Percentiles rank a stretch among this genome's conserved stretches.
Conservation (phyloP, 768 basidiomycete genomes). For the Naganishia onofrii region DNA sequence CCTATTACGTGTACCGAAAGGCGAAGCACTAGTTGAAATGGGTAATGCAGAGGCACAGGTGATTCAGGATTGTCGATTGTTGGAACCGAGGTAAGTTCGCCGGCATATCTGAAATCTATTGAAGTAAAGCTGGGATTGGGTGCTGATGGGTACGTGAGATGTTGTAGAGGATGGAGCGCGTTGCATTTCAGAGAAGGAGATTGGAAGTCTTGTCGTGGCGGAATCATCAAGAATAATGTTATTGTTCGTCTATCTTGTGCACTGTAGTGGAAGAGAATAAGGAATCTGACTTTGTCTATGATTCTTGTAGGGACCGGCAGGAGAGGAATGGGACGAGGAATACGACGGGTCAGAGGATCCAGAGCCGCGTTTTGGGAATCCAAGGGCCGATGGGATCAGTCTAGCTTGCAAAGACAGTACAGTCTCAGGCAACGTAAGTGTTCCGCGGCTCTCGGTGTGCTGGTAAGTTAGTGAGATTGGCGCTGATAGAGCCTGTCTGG, state of each 20-base stretch:
- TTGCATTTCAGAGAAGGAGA: conserved; percentile 53
- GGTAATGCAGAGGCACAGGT: conserved; percentile 50
- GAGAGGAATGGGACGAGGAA: conserved; percentile 53
- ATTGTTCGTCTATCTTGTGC: conserved; percentile 40
- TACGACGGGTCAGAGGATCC: conserved; percentile 48
- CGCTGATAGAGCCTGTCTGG: not conserved
- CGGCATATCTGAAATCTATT: no score
- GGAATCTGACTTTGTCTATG: not conserved
- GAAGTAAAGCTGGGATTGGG: no score
- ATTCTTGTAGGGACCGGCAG: conserved; percentile 47
- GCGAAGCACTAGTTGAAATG: conserved; percentile 49
- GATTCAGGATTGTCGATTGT: conserved; percentile 49
- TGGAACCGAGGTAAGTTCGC: conserved; percentile 49
- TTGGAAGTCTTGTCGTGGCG: conserved; percentile 48
- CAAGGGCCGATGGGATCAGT: conserved; percentile 52
- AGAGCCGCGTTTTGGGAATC: conserved; percentile 45
- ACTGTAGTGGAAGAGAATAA: not conserved
- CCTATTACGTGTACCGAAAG: conserved; percentile 45
- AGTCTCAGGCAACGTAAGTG: conserved; percentile 51
- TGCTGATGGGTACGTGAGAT: no score
- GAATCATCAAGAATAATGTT: conserved; percentile 45
- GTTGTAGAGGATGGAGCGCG: conserved; percentile 50
- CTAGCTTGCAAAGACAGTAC: conserved; percentile 52
- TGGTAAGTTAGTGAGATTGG: no score
- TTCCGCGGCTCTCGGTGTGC: not conserved